phyloP scores from a whole-genome alignment of 495 filamentous ascomycete species.

The Hypoxylon trugodes region DNA sequence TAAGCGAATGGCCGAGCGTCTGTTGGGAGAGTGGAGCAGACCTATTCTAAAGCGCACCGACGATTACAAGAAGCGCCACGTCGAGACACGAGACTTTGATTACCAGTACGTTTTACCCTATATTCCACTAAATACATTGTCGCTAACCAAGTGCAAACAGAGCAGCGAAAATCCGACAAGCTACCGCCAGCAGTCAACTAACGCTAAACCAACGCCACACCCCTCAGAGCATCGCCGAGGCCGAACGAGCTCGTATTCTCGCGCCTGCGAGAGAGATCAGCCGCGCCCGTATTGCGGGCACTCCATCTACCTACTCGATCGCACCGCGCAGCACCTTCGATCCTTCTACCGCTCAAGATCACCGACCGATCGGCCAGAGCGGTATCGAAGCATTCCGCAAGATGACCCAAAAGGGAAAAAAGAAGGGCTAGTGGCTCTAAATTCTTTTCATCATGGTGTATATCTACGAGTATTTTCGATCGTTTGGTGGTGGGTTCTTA shows the following conservation, averaged over 20 bases:
- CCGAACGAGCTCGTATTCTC: slow-evolving; percentile 73
- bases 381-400: slow-evolving; percentile 83
- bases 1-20: slow-evolving; percentile 89
- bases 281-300: slow-evolving; percentile 73
- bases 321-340: slow-evolving; percentile 72
- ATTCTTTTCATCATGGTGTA: neutral
- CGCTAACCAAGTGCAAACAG: slow-evolving; percentile 50
- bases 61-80: slow-evolving; percentile 83
- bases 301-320: slow-evolving; percentile 81
- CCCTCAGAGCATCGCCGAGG: slow-evolving; percentile 57
- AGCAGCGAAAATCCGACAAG: slow-evolving; percentile 58
- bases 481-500: neutral
- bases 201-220: slow-evolving; percentile 57
- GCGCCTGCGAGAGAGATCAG: slow-evolving; percentile 74
- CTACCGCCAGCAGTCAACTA: slow-evolving; percentile 50
- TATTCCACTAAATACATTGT: slow-evolving; percentile 47
- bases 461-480: neutral
- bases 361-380: slow-evolving; percentile 72
- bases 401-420: slow-evolving; percentile 77
- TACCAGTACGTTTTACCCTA: slow-evolving; percentile 52
- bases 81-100: slow-evolving; percentile 64
- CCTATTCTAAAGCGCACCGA: slow-evolving; percentile 94
- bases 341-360: slow-evolving; percentile 45
- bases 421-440: slow-evolving; percentile 49
- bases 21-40: slow-evolving; percentile 93